phyloP scores from a whole-genome alignment of 371 early-diverging fungal genomes.

The Mycotypha africana region DNA sequence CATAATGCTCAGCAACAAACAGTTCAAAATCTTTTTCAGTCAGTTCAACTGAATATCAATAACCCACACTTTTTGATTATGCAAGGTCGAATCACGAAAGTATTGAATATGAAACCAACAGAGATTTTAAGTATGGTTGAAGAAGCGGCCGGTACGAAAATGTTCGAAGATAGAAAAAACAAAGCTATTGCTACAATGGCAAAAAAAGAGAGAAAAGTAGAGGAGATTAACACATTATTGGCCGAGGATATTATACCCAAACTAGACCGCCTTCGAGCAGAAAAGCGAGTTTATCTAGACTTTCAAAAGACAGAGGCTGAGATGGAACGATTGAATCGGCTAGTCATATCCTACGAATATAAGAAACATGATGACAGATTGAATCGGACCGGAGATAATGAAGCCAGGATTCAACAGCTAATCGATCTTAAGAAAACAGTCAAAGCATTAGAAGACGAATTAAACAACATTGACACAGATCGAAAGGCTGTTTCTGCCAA shows the following conservation, averaged over 20 bases:
- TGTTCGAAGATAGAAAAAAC: conserved; percentile 97
- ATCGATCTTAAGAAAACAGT: conserved; percentile 19
- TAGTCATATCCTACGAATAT: conserved; percentile 84
- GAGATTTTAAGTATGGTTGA: conserved; percentile 97
- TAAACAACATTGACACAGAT: conserved; percentile 42
- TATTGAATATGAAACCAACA: conserved; percentile 98
- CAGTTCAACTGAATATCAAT: conserved; percentile 96
- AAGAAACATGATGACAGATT: conserved; percentile 47
- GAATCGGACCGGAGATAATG: conserved; percentile 35
- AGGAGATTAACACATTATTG: conserved; percentile 81
- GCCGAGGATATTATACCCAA: conserved; percentile 93
- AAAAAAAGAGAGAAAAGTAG: conserved; percentile 95
- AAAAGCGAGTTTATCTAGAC: conserved; percentile 88
- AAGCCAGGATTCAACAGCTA: conserved; percentile 23
- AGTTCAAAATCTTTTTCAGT: conserved; percentile 90
- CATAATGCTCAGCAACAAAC: conserved; percentile 87
- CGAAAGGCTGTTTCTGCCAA: conserved; percentile 34
- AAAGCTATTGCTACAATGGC: conserved; percentile 92
- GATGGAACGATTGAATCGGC: conserved; percentile 72
- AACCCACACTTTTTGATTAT: conserved; percentile 98
- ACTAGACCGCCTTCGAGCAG: conserved; percentile 82
- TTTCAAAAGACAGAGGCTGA: conserved; percentile 90
- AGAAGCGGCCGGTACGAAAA: conserved; percentile 97
- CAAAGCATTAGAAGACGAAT: conserved; percentile 39
- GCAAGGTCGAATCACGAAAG: conserved; percentile 99